These are phyloP conservation scores for Mycosphaerella sp. DNA, from an alignment of 2,329 filamentous ascomycete genomes.

Conservation along the genomic window DNA sequence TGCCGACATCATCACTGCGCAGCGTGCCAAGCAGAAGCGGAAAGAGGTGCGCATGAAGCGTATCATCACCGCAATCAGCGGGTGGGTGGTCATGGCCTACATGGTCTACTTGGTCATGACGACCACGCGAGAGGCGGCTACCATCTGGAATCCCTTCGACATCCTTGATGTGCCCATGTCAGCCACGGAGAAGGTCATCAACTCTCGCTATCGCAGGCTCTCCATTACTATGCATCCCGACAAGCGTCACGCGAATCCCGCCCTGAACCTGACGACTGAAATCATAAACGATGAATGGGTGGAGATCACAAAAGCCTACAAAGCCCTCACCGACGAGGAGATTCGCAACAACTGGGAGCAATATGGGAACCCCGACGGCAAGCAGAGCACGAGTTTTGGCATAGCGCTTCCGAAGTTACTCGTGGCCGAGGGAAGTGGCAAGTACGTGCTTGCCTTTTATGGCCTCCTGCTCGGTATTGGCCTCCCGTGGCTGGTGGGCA, in stretches of 20 bases:
- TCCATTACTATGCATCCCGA: slow-evolving; percentile 87
- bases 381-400: slow-evolving; percentile 96
- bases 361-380: slow-evolving; percentile 94
- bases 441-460: slow-evolving; percentile 89
- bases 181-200: slow-evolving; percentile 82
- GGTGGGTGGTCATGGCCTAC: slow-evolving; percentile 77
- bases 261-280: slow-evolving; percentile 85
- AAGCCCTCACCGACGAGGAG: slow-evolving; percentile 94
- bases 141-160: slow-evolving; percentile 96
- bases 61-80: slow-evolving; percentile 64
- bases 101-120: slow-evolving; percentile 88
- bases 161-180: slow-evolving; percentile 82
- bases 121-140: slow-evolving; percentile 62
- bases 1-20: slow-evolving; percentile 72
- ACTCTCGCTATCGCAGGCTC: slow-evolving; percentile 79
- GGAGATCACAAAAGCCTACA: slow-evolving; percentile 95
- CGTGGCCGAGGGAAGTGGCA: slow-evolving; percentile 86
- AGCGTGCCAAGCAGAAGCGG: slow-evolving; percentile 81
- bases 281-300: slow-evolving; percentile 82
- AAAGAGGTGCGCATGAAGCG: slow-evolving; percentile 86
- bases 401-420: slow-evolving; percentile 93
- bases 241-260: slow-evolving; percentile 74
- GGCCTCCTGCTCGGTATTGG: slow-evolving; percentile 80
- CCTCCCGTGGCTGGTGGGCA: slow-evolving; percentile 86
- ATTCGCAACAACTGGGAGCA: slow-evolving; percentile 94